Base-by-base conservation (phyloP, 176 grass and related monocot genomes). In the Chrysopogon serrulatus region DNA sequence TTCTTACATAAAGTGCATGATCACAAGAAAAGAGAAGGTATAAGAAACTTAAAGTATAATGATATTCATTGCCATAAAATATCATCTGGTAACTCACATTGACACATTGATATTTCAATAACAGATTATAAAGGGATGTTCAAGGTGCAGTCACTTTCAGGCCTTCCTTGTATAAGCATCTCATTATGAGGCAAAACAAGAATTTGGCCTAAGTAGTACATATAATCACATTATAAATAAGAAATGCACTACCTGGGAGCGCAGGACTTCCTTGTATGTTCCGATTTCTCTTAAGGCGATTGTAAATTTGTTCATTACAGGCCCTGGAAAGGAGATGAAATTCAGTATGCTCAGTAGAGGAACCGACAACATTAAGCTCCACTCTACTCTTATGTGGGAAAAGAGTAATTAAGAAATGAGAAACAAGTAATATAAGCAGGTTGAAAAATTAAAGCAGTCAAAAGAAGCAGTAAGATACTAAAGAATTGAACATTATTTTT, bases 211-310 rank as follows among this genome's bases (percentile, higher is more conserved):
- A 60, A 27, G n/a, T 60, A 59, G 26, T 27, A 27, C 11, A 14
- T 60, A 26, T 60, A 27, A 60, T 60, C 56, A 60, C 56, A 60
- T 60, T 74, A 37, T 79, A 79, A 74, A 76, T 30, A 30, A 57
- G 62, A 65, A 40, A 17, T 68, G 15, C n/a, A 23, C 44, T 87
- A 98, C 96, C 97, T 99, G 97, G 62, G 97, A 99, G 65, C 89
- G 91, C 47, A 99, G 59, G 47, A 99, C 93, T 88, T 99, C 97
- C 82, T 96, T 99, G 65, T 99, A 99, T 72, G 97, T 99, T 74
- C 93, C 97, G 66, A 99, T 93, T 94, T 99, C 97, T 88, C 89
- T 94, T 86, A 99, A 94, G 41, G 94, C 88, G 91, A 93, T 91
- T 66, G 93, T 99, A 88, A 94, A 99, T 82, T 99, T 99, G 40